Percentiles rank a stretch among this genome's conserved stretches.
Evolutionary conservation across 495 filamentous ascomycete genomes (phyloP).

Genomic region (Penicillium alfredii): DNA sequence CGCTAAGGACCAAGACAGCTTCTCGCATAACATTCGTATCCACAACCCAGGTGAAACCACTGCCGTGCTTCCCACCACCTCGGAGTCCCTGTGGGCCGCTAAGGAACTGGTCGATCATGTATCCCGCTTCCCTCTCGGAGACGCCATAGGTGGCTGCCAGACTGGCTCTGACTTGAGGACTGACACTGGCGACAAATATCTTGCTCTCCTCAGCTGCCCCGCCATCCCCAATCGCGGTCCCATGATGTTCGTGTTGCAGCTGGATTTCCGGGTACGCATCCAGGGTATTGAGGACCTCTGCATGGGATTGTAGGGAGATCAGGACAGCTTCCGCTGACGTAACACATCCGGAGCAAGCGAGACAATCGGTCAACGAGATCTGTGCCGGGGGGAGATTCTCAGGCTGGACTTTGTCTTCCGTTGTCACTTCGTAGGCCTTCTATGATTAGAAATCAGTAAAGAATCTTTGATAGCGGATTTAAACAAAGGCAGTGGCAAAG

Average conservation of each 20-base stretch:
- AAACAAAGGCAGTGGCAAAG: constrained; percentile 6
- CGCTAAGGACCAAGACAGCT: constrained; percentile 67
- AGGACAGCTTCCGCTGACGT: constrained; percentile 95
- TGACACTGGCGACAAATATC: constrained; percentile 85
- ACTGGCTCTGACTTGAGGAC: constrained; percentile 81
- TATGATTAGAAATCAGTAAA: constrained; percentile 29
- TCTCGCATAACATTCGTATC: constrained; percentile 79
- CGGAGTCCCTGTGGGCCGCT: constrained; percentile 62
- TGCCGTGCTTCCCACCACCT: constrained; percentile 60
- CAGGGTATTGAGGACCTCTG: constrained; percentile 78
- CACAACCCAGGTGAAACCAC: constrained; percentile 78
- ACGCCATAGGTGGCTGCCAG: constrained; percentile 75
- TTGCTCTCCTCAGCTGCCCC: constrained; percentile 46
- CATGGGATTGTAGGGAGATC: constrained; percentile 85
- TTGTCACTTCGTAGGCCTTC: constrained; percentile 81
- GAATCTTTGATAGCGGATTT: background rate
- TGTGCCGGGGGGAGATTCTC: constrained; percentile 61
- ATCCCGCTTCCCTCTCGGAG: constrained; percentile 63
- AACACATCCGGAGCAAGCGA: constrained; percentile 96
- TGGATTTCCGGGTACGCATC: constrained; percentile 56
- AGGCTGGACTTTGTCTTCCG: constrained; percentile 69
- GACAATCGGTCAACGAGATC: constrained; percentile 94
- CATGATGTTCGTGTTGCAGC: constrained; percentile 16
- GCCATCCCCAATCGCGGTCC: constrained; percentile 18
- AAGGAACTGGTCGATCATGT: constrained; percentile 79